Evolutionary conservation across 306 rosid species (phyloP), one percentile per base, ranked within the genome.

Genomic region (Sophora flavescens): DNA sequence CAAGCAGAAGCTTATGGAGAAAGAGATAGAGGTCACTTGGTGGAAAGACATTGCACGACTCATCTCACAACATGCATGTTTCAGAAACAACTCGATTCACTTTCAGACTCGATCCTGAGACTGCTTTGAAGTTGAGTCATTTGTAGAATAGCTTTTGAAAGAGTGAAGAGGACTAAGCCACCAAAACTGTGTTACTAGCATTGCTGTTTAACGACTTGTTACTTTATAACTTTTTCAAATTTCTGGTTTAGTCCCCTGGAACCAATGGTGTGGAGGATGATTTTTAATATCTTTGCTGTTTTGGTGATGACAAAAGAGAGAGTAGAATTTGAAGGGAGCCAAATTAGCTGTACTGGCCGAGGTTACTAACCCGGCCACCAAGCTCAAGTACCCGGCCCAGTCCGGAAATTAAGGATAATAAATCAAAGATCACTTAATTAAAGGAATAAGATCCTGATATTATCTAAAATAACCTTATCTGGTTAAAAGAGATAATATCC

Each of bases 41-140:
- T 92, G 97, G 97, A 89, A 87, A 82, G 92, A 90, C 79, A 80
- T 89, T 32, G 91, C 88, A 22, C 59, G 53, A 47, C 83, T 78
- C 26, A 44, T 85, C 61, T 89, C 91, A 7, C 84, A 63, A 60
- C 88, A 81, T 44, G 75, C 88, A 81, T 44, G 75, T 83, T 71
- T 91, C 89, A 67, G 88, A 81, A 80, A 86, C 85, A 54, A 79
- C 88, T 30, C 76, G 83, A 28, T 77, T 82, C 68, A 79, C 84
- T 77, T 91, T 89, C 76, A 83, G 66, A 10, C 86, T 80, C 41
- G 81, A 86, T 79, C 82, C 84, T 8, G 78, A 77, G 47, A 65
- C 78, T 68, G 30, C 70, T 52, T 72, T 67, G 68, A 82, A 69
- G 66, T 78, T 76, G 81, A 79, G 84, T 73, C 74, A 61, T 33